phyloP scores from a whole-genome alignment of 2,329 filamentous ascomycete species.

The Neospermospora avenae region DNA sequence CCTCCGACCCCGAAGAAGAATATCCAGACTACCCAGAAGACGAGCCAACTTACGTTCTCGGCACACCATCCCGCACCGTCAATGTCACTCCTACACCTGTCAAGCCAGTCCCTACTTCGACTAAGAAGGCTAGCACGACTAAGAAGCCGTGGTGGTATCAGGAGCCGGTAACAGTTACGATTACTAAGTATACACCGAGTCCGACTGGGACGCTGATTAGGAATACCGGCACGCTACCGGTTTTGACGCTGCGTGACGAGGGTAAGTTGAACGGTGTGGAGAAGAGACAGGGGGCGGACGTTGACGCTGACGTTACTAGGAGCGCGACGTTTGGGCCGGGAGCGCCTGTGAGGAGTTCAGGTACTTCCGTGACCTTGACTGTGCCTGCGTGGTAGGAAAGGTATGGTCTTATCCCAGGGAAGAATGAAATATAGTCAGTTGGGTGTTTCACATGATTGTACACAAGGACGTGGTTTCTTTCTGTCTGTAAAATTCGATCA shows the following conservation, averaged over 20 bases:
- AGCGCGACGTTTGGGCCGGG: slow-evolving; percentile 5
- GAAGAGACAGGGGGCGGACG: not conserved
- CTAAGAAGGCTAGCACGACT: not conserved
- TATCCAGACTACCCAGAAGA: not conserved
- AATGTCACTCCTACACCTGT: not conserved
- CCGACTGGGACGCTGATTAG: not conserved
- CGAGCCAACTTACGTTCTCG: not conserved
- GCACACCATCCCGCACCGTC: not conserved
- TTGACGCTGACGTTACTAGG: slow-evolving; percentile 3
- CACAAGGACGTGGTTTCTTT: no score
- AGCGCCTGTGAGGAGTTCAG: not conserved
- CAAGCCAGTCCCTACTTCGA: not conserved
- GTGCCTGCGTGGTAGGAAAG: not conserved
- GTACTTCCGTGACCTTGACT: not conserved
- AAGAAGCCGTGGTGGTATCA: not conserved
- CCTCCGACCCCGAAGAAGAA: not conserved
- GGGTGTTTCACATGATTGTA: no score
- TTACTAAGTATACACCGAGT: not conserved
- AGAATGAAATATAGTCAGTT: not conserved
- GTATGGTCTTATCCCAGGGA: no score
- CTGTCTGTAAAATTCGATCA: not conserved
- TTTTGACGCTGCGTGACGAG: not conserved
- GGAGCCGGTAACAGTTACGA: not conserved
- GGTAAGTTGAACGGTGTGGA: not conserved
- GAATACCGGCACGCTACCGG: not conserved